These are phyloP conservation scores for Claviceps sp. DNA, from an alignment of 2,329 filamentous ascomycete species.

Conservation along the genomic window DNA sequence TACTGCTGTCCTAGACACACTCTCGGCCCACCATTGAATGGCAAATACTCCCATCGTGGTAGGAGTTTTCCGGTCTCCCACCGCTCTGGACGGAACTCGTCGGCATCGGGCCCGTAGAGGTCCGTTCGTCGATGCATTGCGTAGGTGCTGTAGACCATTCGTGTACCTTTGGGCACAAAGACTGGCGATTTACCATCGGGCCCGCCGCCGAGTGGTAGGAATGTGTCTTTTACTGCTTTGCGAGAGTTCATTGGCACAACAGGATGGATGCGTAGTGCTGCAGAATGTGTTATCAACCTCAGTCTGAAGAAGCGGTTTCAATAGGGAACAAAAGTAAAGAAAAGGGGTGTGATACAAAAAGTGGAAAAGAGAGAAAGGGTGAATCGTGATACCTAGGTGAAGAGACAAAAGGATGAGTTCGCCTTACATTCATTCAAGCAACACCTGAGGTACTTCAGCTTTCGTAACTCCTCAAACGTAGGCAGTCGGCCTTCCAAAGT, in stretches of 20 bases:
- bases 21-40: constrained; percentile 32
- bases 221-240: constrained; percentile 30
- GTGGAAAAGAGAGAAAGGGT: not conserved
- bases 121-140: constrained; percentile 24
- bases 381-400: too few relatives aligned
- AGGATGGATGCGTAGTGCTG: constrained; percentile 31
- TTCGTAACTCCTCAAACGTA: constrained; percentile 10
- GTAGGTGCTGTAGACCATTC: constrained; percentile 27
- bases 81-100: constrained; percentile 27
- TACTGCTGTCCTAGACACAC: constrained; percentile 23
- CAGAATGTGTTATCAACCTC: too few relatives aligned
- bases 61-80: constrained; percentile 20
- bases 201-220: constrained; percentile 37
- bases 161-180: constrained; percentile 31
- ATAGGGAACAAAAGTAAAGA: not conserved
- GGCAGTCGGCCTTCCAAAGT: constrained; percentile 9
- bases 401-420: not conserved
- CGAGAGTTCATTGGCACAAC: constrained; percentile 34
- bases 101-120: constrained; percentile 25
- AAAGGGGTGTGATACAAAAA: not conserved
- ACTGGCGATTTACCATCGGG: constrained; percentile 29
- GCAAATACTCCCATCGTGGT: constrained; percentile 28
- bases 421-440: constrained; percentile 12
- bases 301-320: too few relatives aligned
- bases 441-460: constrained; percentile 10